Base-by-base conservation (phyloP, 108 stramenopile genomes). In the Bacterosira constricta region DNA sequence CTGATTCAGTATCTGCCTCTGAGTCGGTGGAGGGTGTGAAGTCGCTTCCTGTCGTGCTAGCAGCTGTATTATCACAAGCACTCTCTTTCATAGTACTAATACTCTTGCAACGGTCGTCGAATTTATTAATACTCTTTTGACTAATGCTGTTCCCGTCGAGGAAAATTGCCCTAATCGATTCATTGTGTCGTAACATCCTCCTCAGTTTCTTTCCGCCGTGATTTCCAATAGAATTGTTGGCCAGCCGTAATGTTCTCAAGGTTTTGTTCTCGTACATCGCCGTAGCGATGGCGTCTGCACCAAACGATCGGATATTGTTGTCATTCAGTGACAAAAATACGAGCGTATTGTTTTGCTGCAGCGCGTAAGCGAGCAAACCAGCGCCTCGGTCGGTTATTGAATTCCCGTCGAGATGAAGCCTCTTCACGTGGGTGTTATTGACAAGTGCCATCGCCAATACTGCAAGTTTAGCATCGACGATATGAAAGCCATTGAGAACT, bases 401-500 rank as follows among this genome's bases (percentile, higher is more conserved):
- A 32, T 18, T 36, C 49, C 37, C 51, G 36, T 65, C 32, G 9
- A 65, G 64, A 65, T 51, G 51, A 6, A 65, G 31, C 4, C 35
- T 45, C 36, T 65, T 50, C 6, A 65, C 64, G 31, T 65, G 50
- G 4, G 42, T 21, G 50, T 65, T 65, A n/a, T 8, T 37, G 64
- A 65, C 34, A 6, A 65, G 50, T 23, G 64, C 4, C 50, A 65
- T 50, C 0, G 50, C 50, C 35, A 65, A 65, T 6, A 44, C 7
- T 36, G 64, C 47, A 35, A 65, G 35, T 25, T 65, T 51, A 0
- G 47, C 31, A 9, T 65, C 50, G 21, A 38, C 45, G 30, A 65
- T 65, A n/a, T 4, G 49, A 51, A 65, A 51, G n/a, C 50, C 64
- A 51, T 65, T 65, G 1, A 65, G 64, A 20, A 65, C 64, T 26